Evolutionary conservation across 2,329 filamentous ascomycete species (phyloP).

Genomic region (Arthrobotrys iridis): DNA sequence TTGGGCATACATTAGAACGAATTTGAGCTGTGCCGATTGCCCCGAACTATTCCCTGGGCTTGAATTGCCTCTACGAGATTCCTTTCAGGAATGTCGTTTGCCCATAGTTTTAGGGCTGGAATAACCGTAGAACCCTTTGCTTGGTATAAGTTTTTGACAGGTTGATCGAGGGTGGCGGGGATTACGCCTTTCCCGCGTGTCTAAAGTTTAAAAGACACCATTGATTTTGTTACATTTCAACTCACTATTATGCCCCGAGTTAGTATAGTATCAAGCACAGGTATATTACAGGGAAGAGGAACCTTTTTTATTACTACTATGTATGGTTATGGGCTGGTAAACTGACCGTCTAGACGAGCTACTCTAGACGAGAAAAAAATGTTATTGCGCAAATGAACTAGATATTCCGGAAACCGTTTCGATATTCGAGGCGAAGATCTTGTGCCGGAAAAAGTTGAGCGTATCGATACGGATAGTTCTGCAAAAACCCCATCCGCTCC

Average conservation of each 20-base stretch:
- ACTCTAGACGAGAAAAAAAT: background rate
- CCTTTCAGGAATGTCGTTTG: too few species aligned
- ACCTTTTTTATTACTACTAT: too few species aligned
- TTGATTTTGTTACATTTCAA: background rate
- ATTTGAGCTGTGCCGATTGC: background rate
- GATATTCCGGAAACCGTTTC: constrained; percentile 26
- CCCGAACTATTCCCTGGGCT: background rate
- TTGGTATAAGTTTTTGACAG: background rate
- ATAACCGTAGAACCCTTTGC: background rate
- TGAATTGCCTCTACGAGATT: too few species aligned
- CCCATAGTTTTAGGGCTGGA: too few species aligned
- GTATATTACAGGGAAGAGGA: too few species aligned
- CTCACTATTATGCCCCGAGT: background rate
- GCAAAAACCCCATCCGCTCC: constrained; percentile 2
- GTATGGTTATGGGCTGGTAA: background rate
- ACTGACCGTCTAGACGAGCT: constrained; percentile 25
- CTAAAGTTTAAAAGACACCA: background rate
- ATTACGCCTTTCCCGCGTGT: constrained; percentile 5
- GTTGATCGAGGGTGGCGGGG: background rate
- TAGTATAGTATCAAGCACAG: too few species aligned
- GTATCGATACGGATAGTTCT: constrained; percentile 53
- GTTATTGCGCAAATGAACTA: constrained; percentile 24
- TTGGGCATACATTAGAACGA: too few species aligned
- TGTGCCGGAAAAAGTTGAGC: constrained; percentile 19
- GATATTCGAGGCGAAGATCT: constrained; percentile 40